phyloP scores from a whole-genome alignment of 331 rosid species.

The Quercus phellos region DNA sequence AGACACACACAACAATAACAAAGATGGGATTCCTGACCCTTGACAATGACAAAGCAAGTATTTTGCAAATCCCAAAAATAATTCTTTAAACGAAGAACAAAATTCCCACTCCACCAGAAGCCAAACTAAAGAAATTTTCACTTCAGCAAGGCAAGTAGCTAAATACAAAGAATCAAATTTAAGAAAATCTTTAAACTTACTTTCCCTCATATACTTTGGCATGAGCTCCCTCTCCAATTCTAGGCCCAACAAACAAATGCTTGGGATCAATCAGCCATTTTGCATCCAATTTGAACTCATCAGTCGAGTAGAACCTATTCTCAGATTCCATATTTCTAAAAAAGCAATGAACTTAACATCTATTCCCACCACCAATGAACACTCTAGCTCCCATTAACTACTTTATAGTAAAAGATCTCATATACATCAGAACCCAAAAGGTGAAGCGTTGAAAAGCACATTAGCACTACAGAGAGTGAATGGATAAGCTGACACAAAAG shows the following conservation, averaged over 20 bases:
- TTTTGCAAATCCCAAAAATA: slow-evolving; percentile 9
- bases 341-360: slow-evolving; percentile 19
- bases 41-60: neutral
- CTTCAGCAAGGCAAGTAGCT: slow-evolving; percentile 17
- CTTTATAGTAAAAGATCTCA: slow-evolving; percentile 10
- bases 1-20: neutral
- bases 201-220: slow-evolving; percentile 94
- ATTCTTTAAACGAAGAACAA: neutral
- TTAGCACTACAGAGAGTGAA: slow-evolving; percentile 16
- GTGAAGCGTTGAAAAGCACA: slow-evolving; percentile 24
- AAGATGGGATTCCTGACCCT: neutral
- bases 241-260: slow-evolving; percentile 81
- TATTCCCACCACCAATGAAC: slow-evolving; percentile 24
- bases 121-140: slow-evolving; percentile 26
- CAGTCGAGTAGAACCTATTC: slow-evolving; percentile 60
- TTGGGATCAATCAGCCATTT: slow-evolving; percentile 84
- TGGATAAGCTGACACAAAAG: slow-evolving; percentile 60
- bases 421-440: slow-evolving; percentile 28
- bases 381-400: slow-evolving; percentile 12
- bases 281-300: slow-evolving; percentile 73
- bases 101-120: slow-evolving; percentile 10
- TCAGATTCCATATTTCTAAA: slow-evolving; percentile 75
- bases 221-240: slow-evolving; percentile 95
- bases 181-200: slow-evolving; percentile 41
- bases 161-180: slow-evolving; percentile 2